These are phyloP conservation scores for Potentilla sterilis DNA, from an alignment of 306 rosid species.

Conservation along the genomic window DNA sequence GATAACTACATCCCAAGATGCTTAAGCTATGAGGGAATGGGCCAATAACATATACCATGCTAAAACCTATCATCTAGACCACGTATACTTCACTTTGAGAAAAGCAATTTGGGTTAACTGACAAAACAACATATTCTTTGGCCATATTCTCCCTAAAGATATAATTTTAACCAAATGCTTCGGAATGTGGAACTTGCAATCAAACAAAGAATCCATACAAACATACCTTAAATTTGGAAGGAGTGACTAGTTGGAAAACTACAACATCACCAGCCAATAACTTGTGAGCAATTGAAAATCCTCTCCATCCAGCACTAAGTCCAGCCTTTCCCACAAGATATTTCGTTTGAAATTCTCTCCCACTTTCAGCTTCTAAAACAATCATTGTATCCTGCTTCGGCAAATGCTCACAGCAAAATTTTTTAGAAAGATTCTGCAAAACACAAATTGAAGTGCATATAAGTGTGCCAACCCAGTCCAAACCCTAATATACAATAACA, in stretches of 20 bases:
- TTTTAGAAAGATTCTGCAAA: slow-evolving; percentile 45
- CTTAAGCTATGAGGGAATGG: background rate
- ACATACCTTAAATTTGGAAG: slow-evolving; percentile 44
- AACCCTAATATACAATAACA: background rate
- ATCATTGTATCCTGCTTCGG: slow-evolving; percentile 37
- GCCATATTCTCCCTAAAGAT: background rate
- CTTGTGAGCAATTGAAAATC: slow-evolving; percentile 42
- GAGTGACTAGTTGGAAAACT: slow-evolving; percentile 39
- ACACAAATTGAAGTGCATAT: slow-evolving; percentile 6
- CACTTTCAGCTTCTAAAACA: slow-evolving; percentile 48
- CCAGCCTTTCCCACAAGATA: slow-evolving; percentile 41
- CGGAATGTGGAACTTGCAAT: background rate
- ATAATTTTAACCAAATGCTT: background rate
- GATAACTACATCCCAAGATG: background rate
- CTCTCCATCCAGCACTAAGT: slow-evolving; percentile 58
- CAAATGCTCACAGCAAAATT: slow-evolving; percentile 41
- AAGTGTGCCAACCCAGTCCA: slow-evolving; percentile 1
- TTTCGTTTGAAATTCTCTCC: slow-evolving; percentile 29
- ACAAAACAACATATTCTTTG: background rate
- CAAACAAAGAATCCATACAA: background rate
- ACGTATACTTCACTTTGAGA: background rate
- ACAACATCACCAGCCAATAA: slow-evolving; percentile 37
- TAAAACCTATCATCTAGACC: background rate
- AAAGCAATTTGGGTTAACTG: background rate
- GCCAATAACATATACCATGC: background rate